Evolutionary conservation across 495 filamentous ascomycete species (phyloP).

Genomic region (Delitschia confertaspora): DNA sequence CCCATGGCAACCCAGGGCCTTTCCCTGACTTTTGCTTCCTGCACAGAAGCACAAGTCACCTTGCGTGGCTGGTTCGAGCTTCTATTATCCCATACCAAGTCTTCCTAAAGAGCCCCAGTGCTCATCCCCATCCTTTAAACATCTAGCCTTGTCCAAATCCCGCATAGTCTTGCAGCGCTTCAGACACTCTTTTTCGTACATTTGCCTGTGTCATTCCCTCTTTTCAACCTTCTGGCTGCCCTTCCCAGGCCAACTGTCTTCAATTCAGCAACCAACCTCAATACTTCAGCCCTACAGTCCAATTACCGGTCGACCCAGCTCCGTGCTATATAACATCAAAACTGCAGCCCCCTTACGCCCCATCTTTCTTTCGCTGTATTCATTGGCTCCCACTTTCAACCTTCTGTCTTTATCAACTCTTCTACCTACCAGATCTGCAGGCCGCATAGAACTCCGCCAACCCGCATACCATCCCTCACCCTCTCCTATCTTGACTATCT

Average conservation of each 20-base stretch:
- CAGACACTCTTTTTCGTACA: conserved; percentile 17
- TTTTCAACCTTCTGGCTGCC: conserved; percentile 11
- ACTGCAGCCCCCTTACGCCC: conserved; percentile 14
- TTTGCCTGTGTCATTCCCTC: conserved; percentile 15
- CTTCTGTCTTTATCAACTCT: conserved; percentile 13
- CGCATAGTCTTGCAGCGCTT: conserved; percentile 23
- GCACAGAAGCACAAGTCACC: conserved; percentile 26
- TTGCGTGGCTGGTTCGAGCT: conserved; percentile 8
- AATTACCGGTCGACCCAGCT: conserved; percentile 12
- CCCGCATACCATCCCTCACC: background rate
- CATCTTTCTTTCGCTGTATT: conserved; percentile 16
- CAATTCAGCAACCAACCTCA: conserved; percentile 9
- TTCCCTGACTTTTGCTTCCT: conserved; percentile 13
- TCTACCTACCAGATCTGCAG: conserved; percentile 23
- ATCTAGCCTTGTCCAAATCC: conserved; percentile 25
- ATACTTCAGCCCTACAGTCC: conserved; percentile 24
- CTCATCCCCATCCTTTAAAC: conserved; percentile 14
- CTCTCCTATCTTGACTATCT: too few species aligned
- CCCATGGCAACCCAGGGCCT: conserved; percentile 14
- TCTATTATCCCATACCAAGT: conserved; percentile 4
- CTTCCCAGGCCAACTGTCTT: conserved; percentile 1
- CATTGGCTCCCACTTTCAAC: conserved; percentile 14
- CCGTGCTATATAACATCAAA: conserved; percentile 22
- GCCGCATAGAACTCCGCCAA: conserved; percentile 2
- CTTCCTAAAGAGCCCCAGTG: too few species aligned